Evolutionary conservation across 345 rosid species (phyloP).

Genomic region (Eucalyptus erythrocorys): DNA sequence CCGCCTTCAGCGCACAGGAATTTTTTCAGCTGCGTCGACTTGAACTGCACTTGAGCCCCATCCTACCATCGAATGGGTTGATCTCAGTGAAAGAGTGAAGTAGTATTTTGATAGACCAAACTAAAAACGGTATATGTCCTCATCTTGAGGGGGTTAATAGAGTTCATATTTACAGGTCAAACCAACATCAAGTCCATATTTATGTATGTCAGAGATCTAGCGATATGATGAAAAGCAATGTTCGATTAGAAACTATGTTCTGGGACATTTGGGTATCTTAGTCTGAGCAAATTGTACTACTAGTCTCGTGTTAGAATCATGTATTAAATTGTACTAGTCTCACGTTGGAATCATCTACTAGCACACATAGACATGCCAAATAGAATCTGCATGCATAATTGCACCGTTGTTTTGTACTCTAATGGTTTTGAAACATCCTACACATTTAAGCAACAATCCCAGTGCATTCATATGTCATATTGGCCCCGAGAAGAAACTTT

Average conservation of each 20-base stretch:
- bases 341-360: not conserved
- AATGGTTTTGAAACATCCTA: not conserved
- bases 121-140: not conserved
- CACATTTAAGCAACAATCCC: not conserved
- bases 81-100: not conserved
- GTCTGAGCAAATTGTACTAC: not conserved
- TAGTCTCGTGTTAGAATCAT: too few relatives aligned
- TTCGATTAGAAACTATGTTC: not conserved
- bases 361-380: not conserved
- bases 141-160: not conserved
- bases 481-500: not conserved
- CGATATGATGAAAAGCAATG: not conserved
- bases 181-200: not conserved
- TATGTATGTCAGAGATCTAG: not conserved
- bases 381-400: not conserved
- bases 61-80: constrained; percentile 2
- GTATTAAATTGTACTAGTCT: not conserved
- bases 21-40: constrained; percentile 8
- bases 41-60: constrained; percentile 20
- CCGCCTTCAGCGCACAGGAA: constrained; percentile 13
- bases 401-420: not conserved
- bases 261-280: not conserved
- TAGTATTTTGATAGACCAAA: not conserved
- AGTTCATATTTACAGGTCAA: not conserved
- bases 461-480: not conserved